These are phyloP conservation scores for Hyaloscypha variabilis DNA, from an alignment of 495 filamentous ascomycete genomes.

Conservation along the genomic window DNA sequence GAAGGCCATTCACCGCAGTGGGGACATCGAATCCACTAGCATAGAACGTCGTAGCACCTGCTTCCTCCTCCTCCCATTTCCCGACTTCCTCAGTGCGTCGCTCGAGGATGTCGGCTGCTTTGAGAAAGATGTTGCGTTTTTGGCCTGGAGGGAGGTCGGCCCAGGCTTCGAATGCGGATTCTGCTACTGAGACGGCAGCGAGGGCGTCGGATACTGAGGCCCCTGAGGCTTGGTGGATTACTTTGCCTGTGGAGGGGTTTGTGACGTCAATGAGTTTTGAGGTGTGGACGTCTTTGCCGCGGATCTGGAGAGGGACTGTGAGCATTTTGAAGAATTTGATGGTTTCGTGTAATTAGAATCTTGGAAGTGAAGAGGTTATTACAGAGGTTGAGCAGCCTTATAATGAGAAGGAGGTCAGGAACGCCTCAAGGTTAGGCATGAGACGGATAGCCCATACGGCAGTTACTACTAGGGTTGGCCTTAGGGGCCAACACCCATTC, in stretches of 20 bases:
- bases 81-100: conserved; percentile 61
- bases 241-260: conserved; percentile 12
- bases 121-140: conserved; percentile 73
- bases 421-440: not conserved
- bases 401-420: not conserved
- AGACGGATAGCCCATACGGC: not conserved
- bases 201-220: conserved; percentile 38
- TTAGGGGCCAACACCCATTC: not conserved
- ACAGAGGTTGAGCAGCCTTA: not conserved
- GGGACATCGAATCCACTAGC: conserved; percentile 51
- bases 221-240: not conserved
- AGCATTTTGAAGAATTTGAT: conserved; percentile 4
- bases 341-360: not conserved
- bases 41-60: conserved; percentile 47
- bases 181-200: conserved; percentile 63
- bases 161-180: conserved; percentile 73
- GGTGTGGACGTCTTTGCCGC: conserved; percentile 20
- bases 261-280: conserved; percentile 12
- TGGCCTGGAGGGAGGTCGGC: conserved; percentile 55
- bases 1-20: conserved; percentile 56
- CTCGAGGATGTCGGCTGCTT: conserved; percentile 69
- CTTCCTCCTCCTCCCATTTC: conserved; percentile 67
- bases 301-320: conserved; percentile 18
- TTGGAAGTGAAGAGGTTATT: not conserved
- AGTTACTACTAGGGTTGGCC: not conserved